Evolutionary conservation across 148 eudicot genomes (phyloP).

Genomic region (Gaultheria prostrata): DNA sequence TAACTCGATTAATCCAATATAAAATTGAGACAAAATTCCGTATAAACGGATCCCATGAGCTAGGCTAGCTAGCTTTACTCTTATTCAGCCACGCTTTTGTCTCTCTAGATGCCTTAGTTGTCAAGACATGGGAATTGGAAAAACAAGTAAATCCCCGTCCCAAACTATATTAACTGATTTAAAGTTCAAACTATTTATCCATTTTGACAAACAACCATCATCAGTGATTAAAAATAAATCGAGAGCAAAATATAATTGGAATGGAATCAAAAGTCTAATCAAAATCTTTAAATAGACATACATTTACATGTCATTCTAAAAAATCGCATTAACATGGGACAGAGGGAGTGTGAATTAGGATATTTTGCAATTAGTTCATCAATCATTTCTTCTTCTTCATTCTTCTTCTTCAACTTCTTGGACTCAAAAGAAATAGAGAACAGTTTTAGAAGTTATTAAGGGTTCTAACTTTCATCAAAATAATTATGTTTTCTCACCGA

Average conservation of each 20-base stretch:
- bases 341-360: not conserved
- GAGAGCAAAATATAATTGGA: not conserved
- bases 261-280: not conserved
- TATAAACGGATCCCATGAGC: not conserved
- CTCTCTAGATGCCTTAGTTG: not conserved
- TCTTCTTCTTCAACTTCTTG: too few relatives aligned
- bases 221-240: not conserved
- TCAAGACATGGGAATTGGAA: not conserved
- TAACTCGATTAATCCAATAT: not conserved
- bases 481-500: not conserved
- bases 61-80: not conserved
- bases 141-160: not conserved
- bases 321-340: not conserved
- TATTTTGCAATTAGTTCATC: too few relatives aligned
- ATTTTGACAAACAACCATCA: not conserved
- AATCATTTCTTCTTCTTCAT: too few relatives aligned
- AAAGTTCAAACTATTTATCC: not conserved
- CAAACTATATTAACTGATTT: too few relatives aligned
- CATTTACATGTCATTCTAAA: not conserved
- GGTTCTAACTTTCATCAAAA: not conserved
- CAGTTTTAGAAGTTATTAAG: not conserved
- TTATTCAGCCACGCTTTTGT: not conserved
- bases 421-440: too few relatives aligned
- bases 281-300: not conserved
- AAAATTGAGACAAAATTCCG: not conserved